Base-by-base conservation (phyloP, 495 filamentous ascomycete species). In the Hypoxylon trugodes region DNA sequence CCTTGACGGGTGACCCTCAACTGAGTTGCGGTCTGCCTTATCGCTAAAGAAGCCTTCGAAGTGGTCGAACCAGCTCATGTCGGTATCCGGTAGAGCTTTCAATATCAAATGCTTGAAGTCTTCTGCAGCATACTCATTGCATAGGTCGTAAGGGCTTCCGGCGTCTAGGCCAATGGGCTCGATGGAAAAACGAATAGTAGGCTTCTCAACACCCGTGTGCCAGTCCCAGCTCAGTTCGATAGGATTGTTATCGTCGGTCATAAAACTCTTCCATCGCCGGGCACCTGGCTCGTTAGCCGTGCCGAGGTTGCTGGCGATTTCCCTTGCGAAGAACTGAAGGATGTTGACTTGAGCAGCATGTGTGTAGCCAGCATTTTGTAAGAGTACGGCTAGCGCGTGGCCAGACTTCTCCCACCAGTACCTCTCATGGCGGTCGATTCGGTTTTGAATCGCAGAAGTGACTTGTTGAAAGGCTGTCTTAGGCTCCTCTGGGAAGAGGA, bases 191-290 rank as follows among this genome's bases (percentile, higher is more conserved):
- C 75, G 70, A 16, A 77, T 55, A 5, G 40, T 68, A 10, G 74
- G 74, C 12, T 21, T 10, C 9, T 48, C 43, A 12, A 32, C 33
- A 9, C 47, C 37, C 2, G 32, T 49, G 21, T 41, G 25, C 74
- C 73, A 78, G 42, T 62, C 65, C 73, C 73, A 76, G 57, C 74
- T 78, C 35, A 74, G 54, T 49, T 76, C 74, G 41, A 76, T 70
- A 1, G 74, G 75, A 6, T 59, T 70, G 55, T 66, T 53, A 47
- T 78, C 73, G 49, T 78, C 75, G 3, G 72, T 78, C 71, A 76
- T 76, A 62, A 74, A 78, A 48, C 74, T 76, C 16, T 63, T 61
- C 73, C 74, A 78, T 15, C 53, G 40, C 16, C 16, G 38, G 10
- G 40, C 30, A 21, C 49, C 49, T 5, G 25, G 21, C 8, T 37